Evolutionary conservation across 2,329 filamentous ascomycete genomes (phyloP).

Genomic region (Diaporthe vaccinii): DNA sequence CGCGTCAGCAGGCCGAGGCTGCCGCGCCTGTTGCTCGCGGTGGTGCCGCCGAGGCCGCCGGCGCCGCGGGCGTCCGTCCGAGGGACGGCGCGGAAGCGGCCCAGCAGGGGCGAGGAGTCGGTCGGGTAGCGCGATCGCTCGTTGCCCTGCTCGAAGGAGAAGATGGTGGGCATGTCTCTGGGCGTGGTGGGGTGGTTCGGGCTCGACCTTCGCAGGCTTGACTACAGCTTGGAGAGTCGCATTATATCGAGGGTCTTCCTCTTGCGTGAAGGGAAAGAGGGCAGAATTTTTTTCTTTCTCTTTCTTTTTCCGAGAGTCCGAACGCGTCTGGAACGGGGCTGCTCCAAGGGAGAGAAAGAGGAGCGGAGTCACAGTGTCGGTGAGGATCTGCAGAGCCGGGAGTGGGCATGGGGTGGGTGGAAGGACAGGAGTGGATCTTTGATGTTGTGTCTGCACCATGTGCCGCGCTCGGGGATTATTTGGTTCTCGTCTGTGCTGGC

Average conservation of each 20-base stretch:
- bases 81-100: conserved; percentile 75
- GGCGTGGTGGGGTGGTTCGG: conserved; percentile 15
- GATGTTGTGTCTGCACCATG: background rate
- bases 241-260: conserved; percentile 23
- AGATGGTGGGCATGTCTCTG: conserved; percentile 71
- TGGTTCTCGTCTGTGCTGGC: conserved; percentile 30
- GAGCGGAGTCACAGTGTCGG: conserved; percentile 30
- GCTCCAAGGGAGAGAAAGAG: background rate
- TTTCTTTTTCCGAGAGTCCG: background rate
- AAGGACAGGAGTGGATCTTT: conserved; percentile 1
- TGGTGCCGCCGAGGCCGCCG: conserved; percentile 8
- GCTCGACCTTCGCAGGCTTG: conserved; percentile 39
- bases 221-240: conserved; percentile 37
- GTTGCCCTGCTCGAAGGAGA: conserved; percentile 75
- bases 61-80: conserved; percentile 44
- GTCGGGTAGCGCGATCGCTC: conserved; percentile 64
- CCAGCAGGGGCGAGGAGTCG: conserved; percentile 72
- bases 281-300: background rate
- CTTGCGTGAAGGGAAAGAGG: background rate
- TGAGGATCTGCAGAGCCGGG: conserved; percentile 21
- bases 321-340: background rate
- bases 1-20: conserved; percentile 58
- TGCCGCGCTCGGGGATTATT: conserved; percentile 20
- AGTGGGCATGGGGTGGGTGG: background rate
- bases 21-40: conserved; percentile 43